Evolutionary conservation across 2,329 filamentous ascomycete species (phyloP), one percentile per base, ranked within the genome.

Genomic region (Chaetomium sp.): DNA sequence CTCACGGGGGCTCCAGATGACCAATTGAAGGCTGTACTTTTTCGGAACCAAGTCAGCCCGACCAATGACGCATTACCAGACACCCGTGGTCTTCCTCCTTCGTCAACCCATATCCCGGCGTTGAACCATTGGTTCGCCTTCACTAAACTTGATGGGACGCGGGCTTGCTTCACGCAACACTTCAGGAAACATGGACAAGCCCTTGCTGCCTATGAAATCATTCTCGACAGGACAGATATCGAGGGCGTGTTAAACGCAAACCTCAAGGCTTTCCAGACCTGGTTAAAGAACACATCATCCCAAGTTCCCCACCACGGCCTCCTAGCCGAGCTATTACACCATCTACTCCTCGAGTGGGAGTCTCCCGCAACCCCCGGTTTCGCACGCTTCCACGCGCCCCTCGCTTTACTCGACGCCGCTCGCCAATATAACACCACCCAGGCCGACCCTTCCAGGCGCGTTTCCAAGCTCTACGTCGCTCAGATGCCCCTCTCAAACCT

Each of bases 401-500:
- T 95, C 0, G 74, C 74, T 40, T 76, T 92, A 37, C 81, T 95
- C 47, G 70, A 86, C 12, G 77, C 82, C 48, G 78, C 76, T 6
- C 62, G 75, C n/a, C 67, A 74, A 49, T 82, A 35, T 32, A 59
- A 76, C 68, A 19, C n/a, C 5, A 7, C n/a, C 27, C n/a, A 27
- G 3, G 27, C 35, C 5, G 8, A 32, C 7, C 33, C 37, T 52
- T 27, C 48, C 45, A 37, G 12, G 4, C 45, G 55, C 34, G 55
- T 69, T 49, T 68, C 53, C 2, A 71, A 76, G n/a, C 75, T 96
- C 3, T 97, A 97, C 69, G 85, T 97, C 52, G 91, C 92, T 0
- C 94, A 97, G 71, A 87, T 85, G 11, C 77, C 86, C 36, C 76
- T 96, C 2, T 66, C 76, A 4, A 80, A 87, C 54, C 79, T 97